Base-by-base conservation (phyloP, 495 filamentous ascomycete species). In the Penicillium tannophilum region DNA sequence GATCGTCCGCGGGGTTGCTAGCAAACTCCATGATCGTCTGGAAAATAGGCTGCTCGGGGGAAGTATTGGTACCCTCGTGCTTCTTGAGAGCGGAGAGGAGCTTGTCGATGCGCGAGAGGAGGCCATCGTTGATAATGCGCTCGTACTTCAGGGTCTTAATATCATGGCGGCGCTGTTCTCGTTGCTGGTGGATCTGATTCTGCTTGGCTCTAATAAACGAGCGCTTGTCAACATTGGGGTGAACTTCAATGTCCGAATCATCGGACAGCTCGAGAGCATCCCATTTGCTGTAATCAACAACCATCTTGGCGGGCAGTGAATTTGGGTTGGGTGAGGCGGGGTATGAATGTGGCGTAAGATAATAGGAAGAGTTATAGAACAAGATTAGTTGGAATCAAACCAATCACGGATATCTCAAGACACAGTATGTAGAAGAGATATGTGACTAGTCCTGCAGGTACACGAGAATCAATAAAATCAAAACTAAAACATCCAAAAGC, bases 131-230 rank as follows among this genome's bases (percentile, higher is more conserved):
- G 78, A 98, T 86, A 59, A 90, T 84, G 54, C 90, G 88, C 75
- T 98, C 93, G 73, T 93, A 97, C 76, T 92, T 93, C 61, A 93
- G 79, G 3, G 92, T 96, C 65, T 89, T 84, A 70, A 98, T 98
- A 68, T 96, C 87, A 66, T 90, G 84, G 63, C 87, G 89, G 53
- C 94, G 90, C 63, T 92, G 86, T 55, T 84, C 78, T 44, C 94
- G 88, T 69, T 97, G 88, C 67, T 89, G 83, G 70, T 98, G 94
- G 69, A 98, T 98, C 72, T 98, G 92, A 67, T 89, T 87, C 75
- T 97, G 94, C 78, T 98, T 98, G 55, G 94, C 94, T 54, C 94
- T 91, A 72, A 98, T 98, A 77, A 98, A 98, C 54, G 94, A 98
- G 3, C 88, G 87, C 69, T 98, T 98, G 77, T 98, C 94, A 73